Evolutionary conservation across 169 alveolate species (phyloP), one percentile per base, ranked within the genome.

Genomic region (Eimeria brunetti): DNA sequence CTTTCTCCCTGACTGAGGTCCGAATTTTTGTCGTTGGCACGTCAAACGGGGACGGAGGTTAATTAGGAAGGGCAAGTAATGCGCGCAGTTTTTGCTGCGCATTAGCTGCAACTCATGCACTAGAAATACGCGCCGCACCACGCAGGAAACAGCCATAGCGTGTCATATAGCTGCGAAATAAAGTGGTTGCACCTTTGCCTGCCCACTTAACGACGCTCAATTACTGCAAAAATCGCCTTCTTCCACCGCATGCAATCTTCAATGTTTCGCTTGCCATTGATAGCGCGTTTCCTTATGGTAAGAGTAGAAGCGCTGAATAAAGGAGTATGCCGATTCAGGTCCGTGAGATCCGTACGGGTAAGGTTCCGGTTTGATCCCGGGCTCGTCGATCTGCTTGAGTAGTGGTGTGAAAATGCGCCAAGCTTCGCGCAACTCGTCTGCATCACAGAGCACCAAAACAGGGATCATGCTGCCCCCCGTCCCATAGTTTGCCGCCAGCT

Each of bases 321-420:
- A 93, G 14, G 92, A 96, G 88, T 95, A 94, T 20, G 94, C 95
- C 49, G 95, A 97, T 41, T 93, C 80, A 20, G 98, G 98, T 12
- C 97, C 98, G n/a, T 96, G 95, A 2, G 97, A 89, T 3, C 97
- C 97, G 78, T 93, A 95, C 22, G 97, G 97, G 88, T 97, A 97
- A 56, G 95, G 95, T 60, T 96, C 76, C n/a, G 98, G 98, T n/a
- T 88, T 93, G 51, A 95, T 27, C 41, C 95, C 69, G 27, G 92
- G 90, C 58, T 89, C 97, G 6, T 96, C 97, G 86, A 97, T 85
- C 89, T 96, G 96, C 83, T 95, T 91, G 49, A 97, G 96, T 69
- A 96, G 73, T 7, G 98, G 98, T 18, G 98, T 97, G 71, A 97
- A 97, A 69, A 97, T 97, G 73, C 98, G 96, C 98, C 98, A 97